Percentiles rank a stretch among this genome's conserved stretches.
phyloP scores from a whole-genome alignment of 2,329 filamentous ascomycete genomes.

The Alternaria angustiovoidea region DNA sequence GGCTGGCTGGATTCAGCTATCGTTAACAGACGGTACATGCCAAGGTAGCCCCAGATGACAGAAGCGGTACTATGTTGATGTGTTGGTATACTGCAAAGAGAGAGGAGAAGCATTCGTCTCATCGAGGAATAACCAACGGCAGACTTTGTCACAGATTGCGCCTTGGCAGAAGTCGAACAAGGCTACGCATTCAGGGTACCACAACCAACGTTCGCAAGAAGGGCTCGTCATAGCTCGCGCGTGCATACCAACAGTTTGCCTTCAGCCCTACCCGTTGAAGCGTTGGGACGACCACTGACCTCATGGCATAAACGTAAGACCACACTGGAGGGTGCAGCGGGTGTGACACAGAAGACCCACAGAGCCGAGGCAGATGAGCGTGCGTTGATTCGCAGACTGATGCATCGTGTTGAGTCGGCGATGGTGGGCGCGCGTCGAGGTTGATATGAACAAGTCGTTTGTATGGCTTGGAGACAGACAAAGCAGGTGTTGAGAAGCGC shows the following conservation, averaged over 20 bases:
- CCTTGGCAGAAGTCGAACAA: background rate
- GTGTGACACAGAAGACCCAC: background rate
- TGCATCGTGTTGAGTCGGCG: background rate
- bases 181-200: background rate
- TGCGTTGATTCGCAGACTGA: background rate
- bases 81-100: background rate
- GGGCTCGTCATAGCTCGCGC: background rate
- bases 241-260: constrained; percentile 5
- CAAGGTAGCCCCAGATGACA: background rate
- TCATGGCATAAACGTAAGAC: background rate
- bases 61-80: background rate
- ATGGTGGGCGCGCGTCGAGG: background rate
- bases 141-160: background rate
- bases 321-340: background rate
- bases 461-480: constrained; percentile 22
- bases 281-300: background rate
- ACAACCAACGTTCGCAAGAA: background rate
- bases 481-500: constrained; percentile 33
- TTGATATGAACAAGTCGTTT: constrained; percentile 19
- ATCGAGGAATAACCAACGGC: background rate
- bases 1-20: background rate
- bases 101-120: background rate
- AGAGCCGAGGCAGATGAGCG: background rate
- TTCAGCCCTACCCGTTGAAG: constrained; percentile 10
- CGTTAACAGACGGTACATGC: background rate